Evolutionary conservation across 1,284 basidiomycete genomes (phyloP), one percentile per base, ranked within the genome.

Genomic region (Trametes sp.): DNA sequence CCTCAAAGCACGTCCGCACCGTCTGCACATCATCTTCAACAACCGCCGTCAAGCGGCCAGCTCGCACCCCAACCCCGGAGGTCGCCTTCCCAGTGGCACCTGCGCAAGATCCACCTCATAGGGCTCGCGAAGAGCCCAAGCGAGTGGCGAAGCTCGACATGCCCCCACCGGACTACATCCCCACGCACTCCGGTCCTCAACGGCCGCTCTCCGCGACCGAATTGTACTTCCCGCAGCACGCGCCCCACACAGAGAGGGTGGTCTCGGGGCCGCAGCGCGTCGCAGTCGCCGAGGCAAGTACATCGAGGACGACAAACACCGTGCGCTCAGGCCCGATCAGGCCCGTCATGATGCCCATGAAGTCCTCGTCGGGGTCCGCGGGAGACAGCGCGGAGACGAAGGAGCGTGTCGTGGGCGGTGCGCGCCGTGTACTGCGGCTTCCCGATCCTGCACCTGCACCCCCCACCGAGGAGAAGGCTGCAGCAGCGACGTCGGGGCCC

Each of bases 91-190:
- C 57, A 14, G 14, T 28, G 6, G 13, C 36, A 13, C 36, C 55
- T 4, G 21, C 44, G 10, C 49, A 61, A 21, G 63, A 59, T 2
- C 56, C 63, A 8, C 59, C 61, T 16, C 54, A 63, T 19, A 44
- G 55, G 1, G 42, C 42, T 3, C 61, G 64, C 14, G 63, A 68
- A 58, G 59, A 57, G 45, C 66, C 53, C 13, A 54, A 26, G 57
- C 59, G 57, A 10, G 48, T 61, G 26, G 36, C 42, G 16, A 67
- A 54, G 26, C 59, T 62, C 44, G 60, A 68, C 53, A 73, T 73
- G 71, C 69, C 65, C 10, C 72, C 72, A 4, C 70, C 72, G 2
- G 65, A 67, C 28, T 67, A 64, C 33, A 64, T 71, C 42, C 70
- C 71, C 24, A 53, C 61, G 10, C 68, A 61, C 23, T 45, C 52